Evolutionary conservation across 148 eudicot species (phyloP), one percentile per base, ranked within the genome.

Genomic region (Mesembryanthemum crystallinum): DNA sequence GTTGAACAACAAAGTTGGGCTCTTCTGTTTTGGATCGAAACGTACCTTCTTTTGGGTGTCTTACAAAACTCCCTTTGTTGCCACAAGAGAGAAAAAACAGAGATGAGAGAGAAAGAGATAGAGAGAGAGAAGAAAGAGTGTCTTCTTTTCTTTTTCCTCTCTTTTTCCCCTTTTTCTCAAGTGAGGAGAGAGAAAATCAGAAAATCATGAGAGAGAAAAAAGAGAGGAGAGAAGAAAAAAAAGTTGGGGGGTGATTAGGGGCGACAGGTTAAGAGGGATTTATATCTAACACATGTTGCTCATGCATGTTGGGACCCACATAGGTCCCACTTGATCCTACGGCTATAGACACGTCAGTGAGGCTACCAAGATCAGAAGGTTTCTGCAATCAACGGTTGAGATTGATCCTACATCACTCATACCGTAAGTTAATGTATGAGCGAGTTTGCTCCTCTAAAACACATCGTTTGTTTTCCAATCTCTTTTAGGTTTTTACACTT

Each of bases 251-350:
- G 42, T 23, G 25, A 57, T 57, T 57, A 57, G 27, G 61, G 27
- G 61, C 3, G 24, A 54, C 59, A 54, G 59, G 59, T 54, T 54
- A 54, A 20, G 23, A 20, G 67, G n/a, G 69, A 76, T 11, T 23
- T 66, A 28, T 42, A 76, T 61, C 66, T 68, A 49, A 83, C 83
- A 83, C 42, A 64, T 79, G 81, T 71, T 75, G 69, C 64, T 20
- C 78, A 79, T 83, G 78, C 83, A 83, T 12, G 30, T 28, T 32
- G 52, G 76, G 78, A 21, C 83, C 85, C 73, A 69, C 77, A 1
- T 67, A 27, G 69, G 67, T 25, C 27, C 74, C 43, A 25, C 35
- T 33, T n/a, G 64, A 49, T 77, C 70, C 27, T 51, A 78, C 81
- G 81, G 67, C 58, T 32, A 30, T 0, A 7, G 67, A 78, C 66